Conservation (phyloP, 192 early-diverging fungal genomes). For the Rhizophagus sp. region DNA sequence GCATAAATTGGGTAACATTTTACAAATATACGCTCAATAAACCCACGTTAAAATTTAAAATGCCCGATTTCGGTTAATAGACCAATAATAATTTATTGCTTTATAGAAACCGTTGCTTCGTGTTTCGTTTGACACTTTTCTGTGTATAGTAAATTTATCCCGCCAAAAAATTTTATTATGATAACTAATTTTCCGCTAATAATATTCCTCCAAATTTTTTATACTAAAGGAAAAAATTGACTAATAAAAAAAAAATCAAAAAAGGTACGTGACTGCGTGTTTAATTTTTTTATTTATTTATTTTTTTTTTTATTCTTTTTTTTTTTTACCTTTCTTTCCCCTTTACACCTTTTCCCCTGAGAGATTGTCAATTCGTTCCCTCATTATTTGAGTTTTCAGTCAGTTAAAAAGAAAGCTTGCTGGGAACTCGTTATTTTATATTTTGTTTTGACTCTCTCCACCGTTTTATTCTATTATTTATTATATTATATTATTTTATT, state of each 20-base stretch:
- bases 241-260: not conserved
- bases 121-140: not conserved
- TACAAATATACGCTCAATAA: not conserved
- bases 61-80: not conserved
- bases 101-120: not conserved
- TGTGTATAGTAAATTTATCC: not conserved
- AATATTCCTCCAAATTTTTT: too few species aligned
- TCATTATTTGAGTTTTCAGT: not conserved
- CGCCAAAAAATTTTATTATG: not conserved
- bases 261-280: not conserved
- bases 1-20: not conserved
- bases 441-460: not conserved
- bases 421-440: not conserved
- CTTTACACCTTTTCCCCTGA: not conserved
- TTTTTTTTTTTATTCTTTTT: too few species aligned
- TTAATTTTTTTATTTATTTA: too few species aligned
- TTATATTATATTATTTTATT: not conserved
- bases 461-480: too few species aligned
- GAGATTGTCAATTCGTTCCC: not conserved
- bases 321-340: not conserved
- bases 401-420: not conserved
- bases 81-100: not conserved
- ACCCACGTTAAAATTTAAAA: not conserved
- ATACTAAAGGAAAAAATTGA: not conserved
- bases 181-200: not conserved